Evolutionary conservation across 129 eudicot genomes (phyloP).

Genomic region (Tagetes patula): DNA sequence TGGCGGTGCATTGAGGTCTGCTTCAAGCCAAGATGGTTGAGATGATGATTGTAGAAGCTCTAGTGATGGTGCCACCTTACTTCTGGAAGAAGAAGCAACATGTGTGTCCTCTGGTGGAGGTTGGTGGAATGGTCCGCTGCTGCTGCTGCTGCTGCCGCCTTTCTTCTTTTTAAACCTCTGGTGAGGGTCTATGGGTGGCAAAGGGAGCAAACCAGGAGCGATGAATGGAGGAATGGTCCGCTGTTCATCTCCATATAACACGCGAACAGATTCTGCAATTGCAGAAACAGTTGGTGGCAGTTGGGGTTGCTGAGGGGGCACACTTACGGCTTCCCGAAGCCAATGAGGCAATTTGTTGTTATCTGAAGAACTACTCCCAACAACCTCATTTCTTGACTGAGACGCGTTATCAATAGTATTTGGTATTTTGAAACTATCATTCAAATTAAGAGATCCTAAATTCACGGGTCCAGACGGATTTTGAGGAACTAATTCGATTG

Average conservation of each 20-base stretch:
- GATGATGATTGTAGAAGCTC: conserved; percentile 3
- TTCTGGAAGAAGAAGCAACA: conserved; percentile 32
- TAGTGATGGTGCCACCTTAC: conserved; percentile 19
- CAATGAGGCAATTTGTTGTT: conserved; percentile 81
- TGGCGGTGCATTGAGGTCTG: conserved; percentile 35
- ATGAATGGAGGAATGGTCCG: conserved; percentile 76
- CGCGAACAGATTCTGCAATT: conserved; percentile 75
- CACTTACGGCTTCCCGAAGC: conserved; percentile 83
- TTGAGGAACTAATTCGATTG: conserved; percentile 41
- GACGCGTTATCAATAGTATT: conserved; percentile 32
- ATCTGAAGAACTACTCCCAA: conserved; percentile 40
- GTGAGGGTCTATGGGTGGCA: conserved; percentile 74
- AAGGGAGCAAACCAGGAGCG: conserved; percentile 65
- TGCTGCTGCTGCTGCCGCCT: conserved; percentile 21
- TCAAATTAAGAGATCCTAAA: conserved; percentile 45
- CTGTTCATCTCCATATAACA: conserved; percentile 59
- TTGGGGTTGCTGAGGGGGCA: conserved; percentile 46
- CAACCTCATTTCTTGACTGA: conserved; percentile 26
- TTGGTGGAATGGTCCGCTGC: conserved; percentile 3
- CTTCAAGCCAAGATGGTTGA: conserved; percentile 32
- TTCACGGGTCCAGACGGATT: conserved; percentile 46
- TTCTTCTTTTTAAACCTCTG: conserved; percentile 53
- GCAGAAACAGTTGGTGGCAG: conserved; percentile 81
- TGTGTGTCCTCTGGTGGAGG: conserved; percentile 12
- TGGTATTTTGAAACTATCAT: conserved; percentile 39